phyloP scores from a whole-genome alignment of 306 rosid species.

The Sicyos edulis region DNA sequence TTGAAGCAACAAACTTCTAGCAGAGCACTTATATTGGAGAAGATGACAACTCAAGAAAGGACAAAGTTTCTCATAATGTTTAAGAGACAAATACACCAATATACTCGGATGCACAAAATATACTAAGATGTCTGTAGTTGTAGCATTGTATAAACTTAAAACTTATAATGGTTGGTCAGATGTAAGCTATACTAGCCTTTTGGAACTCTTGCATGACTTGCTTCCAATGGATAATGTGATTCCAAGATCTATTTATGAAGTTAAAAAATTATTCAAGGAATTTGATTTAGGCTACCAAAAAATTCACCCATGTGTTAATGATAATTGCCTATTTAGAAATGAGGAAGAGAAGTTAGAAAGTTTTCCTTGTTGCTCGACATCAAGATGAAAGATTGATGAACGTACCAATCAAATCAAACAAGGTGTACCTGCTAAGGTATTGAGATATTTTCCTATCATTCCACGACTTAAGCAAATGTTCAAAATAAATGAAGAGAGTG shows the following conservation, averaged over 20 bases:
- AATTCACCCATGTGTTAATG: not conserved
- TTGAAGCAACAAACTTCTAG: not conserved
- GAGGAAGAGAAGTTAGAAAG: not conserved
- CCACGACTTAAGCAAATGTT: slow-evolving; percentile 7
- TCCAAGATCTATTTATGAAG: too few relatives aligned
- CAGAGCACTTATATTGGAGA: not conserved
- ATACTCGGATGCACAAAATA: too few relatives aligned
- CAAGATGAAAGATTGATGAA: not conserved
- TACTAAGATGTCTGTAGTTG: too few relatives aligned
- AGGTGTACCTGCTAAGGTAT: not conserved
- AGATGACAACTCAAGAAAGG: not conserved
- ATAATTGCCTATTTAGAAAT: slow-evolving; percentile 12
- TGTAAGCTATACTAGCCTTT: too few relatives aligned
- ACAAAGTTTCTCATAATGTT: too few relatives aligned
- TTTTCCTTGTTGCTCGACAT: not conserved
- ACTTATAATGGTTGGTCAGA: too few relatives aligned
- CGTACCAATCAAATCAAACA: not conserved
- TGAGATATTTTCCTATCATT: not conserved
- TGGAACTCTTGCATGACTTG: too few relatives aligned
- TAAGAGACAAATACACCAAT: too few relatives aligned
- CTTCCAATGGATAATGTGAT: too few relatives aligned
- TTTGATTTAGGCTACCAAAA: too few relatives aligned
- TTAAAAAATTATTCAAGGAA: too few relatives aligned
- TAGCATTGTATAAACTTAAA: too few relatives aligned
- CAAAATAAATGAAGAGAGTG: not conserved